phyloP scores from a whole-genome alignment of 805 yeast genomes.

The Saccharomyces paradoxus region DNA sequence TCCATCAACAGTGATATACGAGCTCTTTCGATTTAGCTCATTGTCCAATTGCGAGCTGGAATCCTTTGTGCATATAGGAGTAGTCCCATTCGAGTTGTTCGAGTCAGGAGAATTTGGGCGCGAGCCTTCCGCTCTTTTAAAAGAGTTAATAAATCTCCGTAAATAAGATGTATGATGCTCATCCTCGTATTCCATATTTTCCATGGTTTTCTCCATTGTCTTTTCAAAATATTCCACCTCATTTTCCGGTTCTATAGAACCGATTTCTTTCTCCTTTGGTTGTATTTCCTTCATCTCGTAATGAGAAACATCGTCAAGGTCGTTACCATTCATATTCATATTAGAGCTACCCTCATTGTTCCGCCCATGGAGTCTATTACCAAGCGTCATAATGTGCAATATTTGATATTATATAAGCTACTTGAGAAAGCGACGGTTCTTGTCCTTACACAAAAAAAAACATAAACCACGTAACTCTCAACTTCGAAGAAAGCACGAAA shows the following conservation, averaged over 20 bases:
- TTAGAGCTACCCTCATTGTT: background rate
- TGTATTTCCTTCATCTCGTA: conserved; percentile 14
- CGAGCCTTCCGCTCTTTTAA: conserved; percentile 31
- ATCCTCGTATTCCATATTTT: background rate
- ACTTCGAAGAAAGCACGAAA: background rate
- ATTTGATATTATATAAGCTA: background rate
- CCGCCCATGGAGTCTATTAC: background rate
- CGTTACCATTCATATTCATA: background rate
- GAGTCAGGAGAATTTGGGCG: background rate
- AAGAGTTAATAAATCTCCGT: conserved; percentile 35
- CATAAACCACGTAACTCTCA: background rate
- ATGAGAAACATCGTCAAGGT: conserved; percentile 3
- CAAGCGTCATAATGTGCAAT: background rate
- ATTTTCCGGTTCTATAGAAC: conserved; percentile 8
- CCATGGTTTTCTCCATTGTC: background rate
- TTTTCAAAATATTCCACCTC: conserved; percentile 16
- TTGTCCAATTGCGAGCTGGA: conserved; percentile 1
- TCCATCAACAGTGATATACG: conserved; percentile 1
- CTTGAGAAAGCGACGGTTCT: background rate
- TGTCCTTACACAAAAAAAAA: background rate
- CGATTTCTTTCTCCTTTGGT: conserved; percentile 1
- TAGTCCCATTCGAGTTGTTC: conserved; percentile 7
- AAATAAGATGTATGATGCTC: conserved; percentile 2
- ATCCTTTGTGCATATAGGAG: background rate
- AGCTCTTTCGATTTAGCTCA: conserved; percentile 4